Conservation (phyloP, 495 filamentous ascomycete species). For the Hypoxylon lenormandii region DNA sequence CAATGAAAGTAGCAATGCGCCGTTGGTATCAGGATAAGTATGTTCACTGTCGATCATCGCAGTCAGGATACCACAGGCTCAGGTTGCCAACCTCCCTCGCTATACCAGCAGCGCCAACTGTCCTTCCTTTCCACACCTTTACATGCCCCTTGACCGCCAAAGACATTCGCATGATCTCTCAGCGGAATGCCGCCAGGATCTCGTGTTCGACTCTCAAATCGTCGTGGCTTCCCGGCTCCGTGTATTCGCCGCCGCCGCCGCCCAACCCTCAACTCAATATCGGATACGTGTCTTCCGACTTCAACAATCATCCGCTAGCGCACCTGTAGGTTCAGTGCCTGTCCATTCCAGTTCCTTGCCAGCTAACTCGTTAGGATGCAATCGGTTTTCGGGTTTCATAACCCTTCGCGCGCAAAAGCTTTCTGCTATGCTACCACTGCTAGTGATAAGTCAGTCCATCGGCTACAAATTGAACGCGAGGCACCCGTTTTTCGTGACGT, state of each 20-base stretch:
- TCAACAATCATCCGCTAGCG: constrained; percentile 97
- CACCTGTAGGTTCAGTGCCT: constrained; percentile 69
- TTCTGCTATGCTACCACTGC: constrained; percentile 97
- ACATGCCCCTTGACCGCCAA: constrained; percentile 93
- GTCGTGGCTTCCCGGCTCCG: constrained; percentile 83
- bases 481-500: constrained; percentile 92
- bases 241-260: constrained; percentile 85
- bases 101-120: constrained; percentile 90
- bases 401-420: constrained; percentile 77
- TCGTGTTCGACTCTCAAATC: constrained; percentile 86
- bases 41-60: constrained; percentile 69
- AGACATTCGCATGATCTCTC: constrained; percentile 93
- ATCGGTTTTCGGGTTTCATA: constrained; percentile 94
- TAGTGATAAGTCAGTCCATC: constrained; percentile 90
- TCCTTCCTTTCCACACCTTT: constrained; percentile 98
- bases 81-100: constrained; percentile 79
- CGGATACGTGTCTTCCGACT: constrained; percentile 97
- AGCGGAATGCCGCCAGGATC: constrained; percentile 92
- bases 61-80: constrained; percentile 75
- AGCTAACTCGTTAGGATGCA: constrained; percentile 74
- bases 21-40: constrained; percentile 91
- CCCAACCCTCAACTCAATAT: constrained; percentile 86
- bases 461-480: constrained; percentile 93
- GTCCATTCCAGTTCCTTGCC: neutral
- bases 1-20: constrained; percentile 78